Evolutionary conservation across 1,139 yeast species (phyloP), one percentile per base, ranked within the genome.

Genomic region (Hanseniaspora sp.): DNA sequence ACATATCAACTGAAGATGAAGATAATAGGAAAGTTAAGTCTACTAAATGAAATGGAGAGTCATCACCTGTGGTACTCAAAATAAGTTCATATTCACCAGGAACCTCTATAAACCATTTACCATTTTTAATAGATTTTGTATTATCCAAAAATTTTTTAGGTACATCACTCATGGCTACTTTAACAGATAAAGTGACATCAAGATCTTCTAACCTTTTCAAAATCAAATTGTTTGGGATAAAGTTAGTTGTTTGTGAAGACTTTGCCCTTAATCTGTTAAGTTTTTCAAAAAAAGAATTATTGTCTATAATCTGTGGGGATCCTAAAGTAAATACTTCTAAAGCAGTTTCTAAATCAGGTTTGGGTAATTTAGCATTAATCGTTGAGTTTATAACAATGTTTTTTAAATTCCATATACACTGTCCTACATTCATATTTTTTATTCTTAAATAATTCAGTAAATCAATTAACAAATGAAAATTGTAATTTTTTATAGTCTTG

Each of bases 291-390:
- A 45, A 58, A 60, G 61, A 78, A 59, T 77, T 76, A 64, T 83
- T 82, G 0, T 85, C 74, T 1, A 90, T 83, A 46, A 86, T 72
- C 49, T 79, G 80, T 1, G 97, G 96, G 59, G 85, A 72, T 2
- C 95, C 95, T 47, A 78, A 74, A 42, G 82, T 76, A 52, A 88
- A 71, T 1, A 92, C 96, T 63, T 92, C 95, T 60, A 92, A 71
- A 1, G 95, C 87, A 0, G 96, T 88, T 43, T 80, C 76, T 37
- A 92, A 68, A 67, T 92, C 97, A 0, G 95, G 92, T 66, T 87
- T 86, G 7, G 96, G 95, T 57, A 90, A 70, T 63, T 87, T 86
- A 1, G 97, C 97, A 18, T 90, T 86, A 6, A 81, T 74, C 57
- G 88, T 73, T 39, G 83, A 79, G 42, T 82, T 78, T 59, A 84